Percentiles rank a stretch among this genome's conserved stretches.
These are phyloP conservation scores for Toxicodendron radicans DNA, from an alignment of 345 rosid genomes.

Conservation along the genomic window DNA sequence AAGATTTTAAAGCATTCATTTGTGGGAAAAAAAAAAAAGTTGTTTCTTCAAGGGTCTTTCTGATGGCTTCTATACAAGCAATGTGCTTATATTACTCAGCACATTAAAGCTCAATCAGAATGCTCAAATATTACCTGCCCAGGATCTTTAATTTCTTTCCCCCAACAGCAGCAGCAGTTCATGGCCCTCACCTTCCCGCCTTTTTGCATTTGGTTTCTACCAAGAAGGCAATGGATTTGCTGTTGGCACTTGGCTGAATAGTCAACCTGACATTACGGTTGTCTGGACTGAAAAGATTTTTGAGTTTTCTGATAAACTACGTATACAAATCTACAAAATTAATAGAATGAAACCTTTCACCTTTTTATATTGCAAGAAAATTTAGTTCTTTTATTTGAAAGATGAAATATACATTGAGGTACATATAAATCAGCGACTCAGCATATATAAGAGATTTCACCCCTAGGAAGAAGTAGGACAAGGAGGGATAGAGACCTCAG, in stretches of 20 bases:
- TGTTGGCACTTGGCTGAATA: constrained; percentile 19
- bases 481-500: background rate
- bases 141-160: background rate
- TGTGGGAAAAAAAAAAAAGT: no score
- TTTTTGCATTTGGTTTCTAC: constrained; percentile 27
- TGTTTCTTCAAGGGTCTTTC: background rate
- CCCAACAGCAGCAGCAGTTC: background rate
- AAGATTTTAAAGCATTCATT: no score
- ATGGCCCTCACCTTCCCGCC: background rate
- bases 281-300: background rate
- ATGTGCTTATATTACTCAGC: background rate
- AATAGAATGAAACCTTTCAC: no score
- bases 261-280: background rate
- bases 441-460: background rate
- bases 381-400: no score
- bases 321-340: no score
- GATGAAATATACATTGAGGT: no score
- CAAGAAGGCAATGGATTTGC: constrained; percentile 20
- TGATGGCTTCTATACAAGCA: background rate
- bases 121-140: background rate
- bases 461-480: background rate
- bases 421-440: no score
- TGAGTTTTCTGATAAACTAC: no score
- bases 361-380: no score
- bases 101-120: background rate